Evolutionary conservation across 225 moss, liverwort and hornwort species (phyloP).

Genomic region (Polytrichum commune): DNA sequence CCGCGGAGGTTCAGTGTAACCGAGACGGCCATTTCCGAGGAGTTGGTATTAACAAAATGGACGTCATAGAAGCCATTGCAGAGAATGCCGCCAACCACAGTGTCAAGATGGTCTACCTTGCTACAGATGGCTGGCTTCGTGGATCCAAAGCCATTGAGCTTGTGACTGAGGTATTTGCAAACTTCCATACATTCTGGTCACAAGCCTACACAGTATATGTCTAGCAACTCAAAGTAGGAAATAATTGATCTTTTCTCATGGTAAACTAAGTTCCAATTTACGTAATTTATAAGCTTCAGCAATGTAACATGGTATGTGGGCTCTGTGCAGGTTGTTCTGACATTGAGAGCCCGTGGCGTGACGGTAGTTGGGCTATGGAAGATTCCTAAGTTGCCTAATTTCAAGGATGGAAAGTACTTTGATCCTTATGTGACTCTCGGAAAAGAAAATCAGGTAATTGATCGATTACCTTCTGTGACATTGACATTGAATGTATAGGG

Average conservation of each 20-base stretch:
- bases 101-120: constrained; percentile 51
- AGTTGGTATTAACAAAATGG: constrained; percentile 39
- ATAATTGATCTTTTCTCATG: too few species aligned
- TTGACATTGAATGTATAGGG: too few species aligned
- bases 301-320: too few species aligned
- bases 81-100: constrained; percentile 43
- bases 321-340: constrained; percentile 45
- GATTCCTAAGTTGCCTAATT: constrained; percentile 58
- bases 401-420: constrained; percentile 42
- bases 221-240: too few species aligned
- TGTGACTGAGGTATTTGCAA: constrained; percentile 41
- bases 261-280: too few species aligned
- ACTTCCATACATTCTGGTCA: too few species aligned
- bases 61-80: constrained; percentile 59
- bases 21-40: constrained; percentile 34
- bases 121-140: constrained; percentile 87
- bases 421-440: constrained; percentile 22
- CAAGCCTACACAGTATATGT: too few species aligned
- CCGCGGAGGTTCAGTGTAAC: constrained; percentile 15
- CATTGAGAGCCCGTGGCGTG: constrained; percentile 42
- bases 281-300: too few species aligned
- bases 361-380: constrained; percentile 60
- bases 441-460: not conserved
- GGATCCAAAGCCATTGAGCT: constrained; percentile 35
- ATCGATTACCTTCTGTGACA: too few species aligned